Evolutionary conservation across 495 filamentous ascomycete genomes (phyloP).

Genomic region (Friedmanniomyces simplex): DNA sequence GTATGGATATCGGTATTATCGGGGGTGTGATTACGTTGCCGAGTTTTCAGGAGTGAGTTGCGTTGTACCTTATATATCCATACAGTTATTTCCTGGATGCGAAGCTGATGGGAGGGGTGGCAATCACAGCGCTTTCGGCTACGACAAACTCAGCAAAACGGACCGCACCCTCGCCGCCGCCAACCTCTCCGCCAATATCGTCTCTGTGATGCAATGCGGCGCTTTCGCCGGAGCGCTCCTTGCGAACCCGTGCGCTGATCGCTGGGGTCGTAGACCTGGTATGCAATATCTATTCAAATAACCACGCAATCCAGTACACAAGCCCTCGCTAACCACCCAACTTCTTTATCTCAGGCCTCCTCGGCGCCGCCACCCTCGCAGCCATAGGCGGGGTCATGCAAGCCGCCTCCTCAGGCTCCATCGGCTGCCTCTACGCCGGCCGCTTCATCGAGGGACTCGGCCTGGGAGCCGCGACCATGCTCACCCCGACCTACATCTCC

Average conservation of each 20-base stretch:
- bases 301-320: too few relatives aligned
- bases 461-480: conserved; percentile 54
- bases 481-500: conserved; percentile 47
- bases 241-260: too few relatives aligned
- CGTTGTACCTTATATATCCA: too few relatives aligned
- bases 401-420: conserved; percentile 21
- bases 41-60: conserved; percentile 36
- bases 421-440: background rate
- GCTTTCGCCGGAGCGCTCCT: too few relatives aligned
- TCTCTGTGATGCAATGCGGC: conserved; percentile 52
- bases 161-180: too few relatives aligned
- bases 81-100: too few relatives aligned
- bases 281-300: too few relatives aligned
- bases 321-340: too few relatives aligned
- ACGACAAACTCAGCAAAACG: background rate
- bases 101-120: too few relatives aligned
- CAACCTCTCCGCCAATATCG: conserved; percentile 42
- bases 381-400: conserved; percentile 31
- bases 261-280: too few relatives aligned
- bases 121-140: too few relatives aligned
- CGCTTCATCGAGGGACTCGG: conserved; percentile 55
- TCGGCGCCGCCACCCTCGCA: conserved; percentile 31
- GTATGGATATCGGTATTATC: conserved; percentile 55
- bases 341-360: conserved; percentile 8
- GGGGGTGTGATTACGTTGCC: conserved; percentile 50